Base-by-base conservation (phyloP, 805 yeast species). In the Saccharomycopsis sp. region DNA sequence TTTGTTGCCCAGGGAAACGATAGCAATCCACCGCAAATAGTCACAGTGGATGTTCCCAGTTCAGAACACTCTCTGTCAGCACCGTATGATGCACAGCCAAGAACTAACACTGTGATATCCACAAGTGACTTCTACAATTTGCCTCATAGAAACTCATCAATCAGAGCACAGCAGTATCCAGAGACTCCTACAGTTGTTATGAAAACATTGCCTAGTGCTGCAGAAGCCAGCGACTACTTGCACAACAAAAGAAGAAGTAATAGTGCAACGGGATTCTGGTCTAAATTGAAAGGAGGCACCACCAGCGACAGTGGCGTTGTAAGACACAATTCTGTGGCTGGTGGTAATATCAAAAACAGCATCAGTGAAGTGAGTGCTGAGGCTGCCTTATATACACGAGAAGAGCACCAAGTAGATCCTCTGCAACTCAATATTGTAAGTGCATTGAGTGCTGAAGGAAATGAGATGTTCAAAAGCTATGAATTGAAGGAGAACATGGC, bases 21-120 rank as follows among this genome's bases (percentile, higher is more conserved):
- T 37, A 14, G 44, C 14, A 14, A 37, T 37, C 23, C 5, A 20
- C 50, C 50, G 23, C 50, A 8, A 5, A 16, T 16, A 44, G 4
- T 16, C 50, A 44, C 20, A 51, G 20, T 29, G 12, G 37, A 12
- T 12, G 37, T 29, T 29, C 37, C 37, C 37, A n/a, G n/a, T n/a
- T n/a, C n/a, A n/a, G 37, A 29, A 7, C 5, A 12, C 37, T 12
- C 12, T 5, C 37, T 29, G 37, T 29, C 37, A 29, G 12, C 12
- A 16, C 20, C 48, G 4, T 5, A 12, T 12, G 48, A 20, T 12
- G 48, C 21, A 12, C 48, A 44, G 21, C 29, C 21, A 3, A 21
- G 58, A 16, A 24, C 58, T 8, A 55, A 52, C 34, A 56, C 58
- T 12, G 53, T 52, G 4, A 52, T 52, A 24, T 57, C 59, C 18